These are phyloP conservation scores for Eucalyptus regnans DNA, from an alignment of 345 rosid species.

Conservation along the genomic window DNA sequence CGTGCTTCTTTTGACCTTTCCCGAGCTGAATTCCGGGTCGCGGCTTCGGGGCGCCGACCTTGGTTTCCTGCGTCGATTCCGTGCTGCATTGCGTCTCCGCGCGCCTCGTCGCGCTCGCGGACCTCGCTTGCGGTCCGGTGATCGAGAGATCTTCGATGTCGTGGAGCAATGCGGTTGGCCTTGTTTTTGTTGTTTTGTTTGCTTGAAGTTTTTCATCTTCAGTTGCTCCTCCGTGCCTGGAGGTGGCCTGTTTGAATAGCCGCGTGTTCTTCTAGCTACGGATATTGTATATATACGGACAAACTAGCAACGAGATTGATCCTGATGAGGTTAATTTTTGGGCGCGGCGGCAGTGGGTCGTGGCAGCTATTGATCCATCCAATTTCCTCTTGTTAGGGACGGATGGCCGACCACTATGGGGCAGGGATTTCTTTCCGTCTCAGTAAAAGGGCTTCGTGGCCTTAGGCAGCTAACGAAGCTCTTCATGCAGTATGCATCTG, in stretches of 20 bases:
- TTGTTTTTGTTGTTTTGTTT: not conserved
- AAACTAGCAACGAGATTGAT: not conserved
- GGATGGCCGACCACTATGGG: not conserved
- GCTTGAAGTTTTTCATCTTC: not conserved
- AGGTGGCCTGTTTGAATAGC: not conserved
- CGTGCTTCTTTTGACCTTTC: not conserved
- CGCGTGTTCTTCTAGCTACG: not conserved
- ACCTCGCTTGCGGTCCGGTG: not conserved
- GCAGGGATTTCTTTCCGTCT: not conserved
- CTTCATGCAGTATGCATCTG: not conserved
- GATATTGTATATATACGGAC: not conserved
- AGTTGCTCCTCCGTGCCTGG: not conserved
- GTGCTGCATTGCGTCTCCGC: not conserved
- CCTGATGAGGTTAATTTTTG: not conserved
- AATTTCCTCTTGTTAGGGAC: not conserved
- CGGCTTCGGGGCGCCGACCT: not conserved
- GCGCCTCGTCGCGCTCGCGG: not conserved
- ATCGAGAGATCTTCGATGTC: not conserved
- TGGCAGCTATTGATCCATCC: not conserved
- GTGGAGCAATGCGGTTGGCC: not conserved
- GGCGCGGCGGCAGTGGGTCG: not conserved
- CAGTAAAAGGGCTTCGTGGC: not conserved
- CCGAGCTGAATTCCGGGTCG: not conserved
- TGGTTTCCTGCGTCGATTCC: not conserved
- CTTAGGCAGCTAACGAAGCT: not conserved